These are phyloP conservation scores for Harrya chromipes DNA, from an alignment of 768 basidiomycete genomes.

Conservation along the genomic window DNA sequence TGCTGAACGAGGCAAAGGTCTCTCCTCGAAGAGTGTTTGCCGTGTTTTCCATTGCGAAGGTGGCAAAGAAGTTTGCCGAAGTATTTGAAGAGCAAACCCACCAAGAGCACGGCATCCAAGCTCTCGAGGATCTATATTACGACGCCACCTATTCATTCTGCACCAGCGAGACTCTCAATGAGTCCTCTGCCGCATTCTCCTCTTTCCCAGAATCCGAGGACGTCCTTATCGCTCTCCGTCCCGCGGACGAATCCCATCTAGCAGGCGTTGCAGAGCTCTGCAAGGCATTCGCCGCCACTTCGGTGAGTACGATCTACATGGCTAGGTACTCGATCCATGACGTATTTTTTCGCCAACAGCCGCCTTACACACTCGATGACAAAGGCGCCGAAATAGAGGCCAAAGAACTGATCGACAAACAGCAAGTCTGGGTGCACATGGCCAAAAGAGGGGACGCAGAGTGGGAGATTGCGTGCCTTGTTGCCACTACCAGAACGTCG, in stretches of 20 bases:
- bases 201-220: conserved; percentile 10
- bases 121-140: conserved; percentile 50
- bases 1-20: conserved; percentile 32
- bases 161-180: conserved; percentile 41
- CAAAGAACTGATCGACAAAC: conserved; percentile 39
- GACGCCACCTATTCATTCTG: conserved; percentile 56
- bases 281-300: conserved; percentile 52
- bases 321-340: neutral
- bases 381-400: conserved; percentile 52
- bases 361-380: conserved; percentile 50
- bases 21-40: conserved; percentile 53
- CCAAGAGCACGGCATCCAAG: conserved; percentile 20
- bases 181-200: neutral
- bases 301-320: conserved; percentile 40
- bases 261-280: conserved; percentile 45
- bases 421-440: conserved; percentile 60
- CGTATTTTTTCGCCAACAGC: conserved; percentile 31
- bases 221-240: conserved; percentile 29
- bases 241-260: conserved; percentile 32
- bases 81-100: conserved; percentile 40
- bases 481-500: conserved; percentile 63
- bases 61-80: conserved; percentile 45
- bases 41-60: conserved; percentile 52
- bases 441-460: conserved; percentile 28
- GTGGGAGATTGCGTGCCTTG: conserved; percentile 56